Base-by-base conservation (phyloP, 1,284 basidiomycete species). In the Vanrija sp. region DNA sequence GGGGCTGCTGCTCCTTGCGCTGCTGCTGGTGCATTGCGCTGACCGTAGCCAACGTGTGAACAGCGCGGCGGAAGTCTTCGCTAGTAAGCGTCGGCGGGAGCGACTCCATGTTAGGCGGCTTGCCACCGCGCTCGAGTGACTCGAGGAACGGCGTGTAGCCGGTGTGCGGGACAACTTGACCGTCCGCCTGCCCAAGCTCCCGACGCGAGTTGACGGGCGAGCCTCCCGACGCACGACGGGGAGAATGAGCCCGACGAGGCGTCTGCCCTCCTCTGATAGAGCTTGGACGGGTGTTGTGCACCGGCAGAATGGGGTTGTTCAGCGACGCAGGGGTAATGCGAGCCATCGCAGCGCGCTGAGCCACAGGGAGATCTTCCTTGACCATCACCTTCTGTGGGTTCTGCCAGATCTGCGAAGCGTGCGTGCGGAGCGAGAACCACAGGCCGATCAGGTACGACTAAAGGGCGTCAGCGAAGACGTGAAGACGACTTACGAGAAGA, bases 371-470 rank as follows among this genome's bases (percentile, higher is more conserved):
- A 67, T 49, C 73, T 44, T 91, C 89, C 54, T 83, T 79, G 55
- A 89, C 85, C 64, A 93, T 80, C 14, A 93, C 80, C 58, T 86
- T 88, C 67, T 91, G 89, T 3, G 92, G 92, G 69, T 98, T 98
- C 73, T 98, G 94, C 96, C 96, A 99, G 66, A 99, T 99, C 73
- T 98, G 96, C 15, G 89, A 88, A 3, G 96, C 96, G 73, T 99
- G 96, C 0, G 96, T 99, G 45, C 93, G 88, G 18, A 99, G 84
- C 45, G 95, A 98, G 81, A 98, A 99, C 96, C 96, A 98, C 0
- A 98, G 80, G 38, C 96, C 96, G 56, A 98, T 86, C 45, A 96
- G 83, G 76, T 99, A 99, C 0, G 96, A 97, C 91, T 96, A 5
- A 5, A 62, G 16, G 46, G 19, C 46, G 46, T 51, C 23, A 55